phyloP scores from a whole-genome alignment of 2,329 filamentous ascomycete species.

The Pyrenophora graminea region DNA sequence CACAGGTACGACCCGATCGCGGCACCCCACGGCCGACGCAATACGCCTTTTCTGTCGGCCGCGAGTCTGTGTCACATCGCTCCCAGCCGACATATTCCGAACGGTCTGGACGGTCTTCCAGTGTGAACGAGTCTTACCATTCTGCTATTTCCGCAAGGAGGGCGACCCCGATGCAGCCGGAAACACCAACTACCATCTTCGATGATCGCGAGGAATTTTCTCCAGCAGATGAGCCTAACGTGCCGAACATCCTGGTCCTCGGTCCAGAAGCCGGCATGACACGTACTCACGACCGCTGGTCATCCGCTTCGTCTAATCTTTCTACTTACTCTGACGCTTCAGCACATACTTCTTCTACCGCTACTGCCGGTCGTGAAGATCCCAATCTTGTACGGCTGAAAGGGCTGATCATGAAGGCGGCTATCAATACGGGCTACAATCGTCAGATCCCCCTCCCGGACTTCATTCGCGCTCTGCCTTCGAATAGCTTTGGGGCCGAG shows the following conservation, averaged over 20 bases:
- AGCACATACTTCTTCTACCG: slow-evolving; percentile 70
- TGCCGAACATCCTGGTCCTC: slow-evolving; percentile 87
- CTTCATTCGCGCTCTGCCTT: slow-evolving; percentile 76
- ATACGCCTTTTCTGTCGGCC: slow-evolving; percentile 61
- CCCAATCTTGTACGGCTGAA: slow-evolving; percentile 77
- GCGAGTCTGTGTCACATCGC: slow-evolving; percentile 37
- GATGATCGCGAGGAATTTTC: slow-evolving; percentile 81
- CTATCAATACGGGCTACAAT: slow-evolving; percentile 80
- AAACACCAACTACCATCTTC: slow-evolving; percentile 94
- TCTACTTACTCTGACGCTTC: slow-evolving; percentile 76
- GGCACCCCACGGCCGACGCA: slow-evolving; percentile 84
- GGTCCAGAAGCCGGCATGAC: slow-evolving; percentile 65
- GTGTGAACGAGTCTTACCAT: slow-evolving; percentile 53
- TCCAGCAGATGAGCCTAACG: slow-evolving; percentile 70
- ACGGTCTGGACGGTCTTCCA: slow-evolving; percentile 46
- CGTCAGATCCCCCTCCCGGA: slow-evolving; percentile 67
- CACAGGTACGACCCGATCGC: slow-evolving; percentile 81
- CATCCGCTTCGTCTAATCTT: slow-evolving; percentile 72
- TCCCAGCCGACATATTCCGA: slow-evolving; percentile 43
- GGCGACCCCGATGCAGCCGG: slow-evolving; percentile 59
- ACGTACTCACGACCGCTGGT: slow-evolving; percentile 71
- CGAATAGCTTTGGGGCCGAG: slow-evolving; percentile 76
- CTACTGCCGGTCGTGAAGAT: slow-evolving; percentile 71
- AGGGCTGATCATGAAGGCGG: slow-evolving; percentile 79
- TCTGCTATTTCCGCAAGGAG: slow-evolving; percentile 49